phyloP scores from a whole-genome alignment of 495 filamentous ascomycete species.

The Penicillium fimorum region DNA sequence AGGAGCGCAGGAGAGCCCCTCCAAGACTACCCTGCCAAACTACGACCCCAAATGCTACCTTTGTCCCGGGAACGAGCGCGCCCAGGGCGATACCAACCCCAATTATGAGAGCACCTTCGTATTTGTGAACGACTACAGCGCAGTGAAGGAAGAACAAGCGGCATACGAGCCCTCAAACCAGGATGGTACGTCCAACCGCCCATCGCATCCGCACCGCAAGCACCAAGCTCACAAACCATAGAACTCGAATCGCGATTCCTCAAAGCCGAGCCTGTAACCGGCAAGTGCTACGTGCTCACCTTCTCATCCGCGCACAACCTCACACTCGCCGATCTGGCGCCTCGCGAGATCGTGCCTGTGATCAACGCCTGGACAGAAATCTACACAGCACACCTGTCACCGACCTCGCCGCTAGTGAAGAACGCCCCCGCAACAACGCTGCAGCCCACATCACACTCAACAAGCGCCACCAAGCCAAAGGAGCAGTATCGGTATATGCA shows the following conservation, averaged over 20 bases:
- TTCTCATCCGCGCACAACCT: constrained; percentile 88
- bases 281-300: constrained; percentile 96
- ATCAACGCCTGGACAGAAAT: constrained; percentile 86
- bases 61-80: constrained; percentile 93
- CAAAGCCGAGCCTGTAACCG: constrained; percentile 79
- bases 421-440: constrained; percentile 46
- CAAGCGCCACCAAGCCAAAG: constrained; percentile 52
- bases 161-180: constrained; percentile 56
- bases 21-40: constrained; percentile 69
- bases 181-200: constrained; percentile 40
- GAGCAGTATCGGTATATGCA: constrained; percentile 96
- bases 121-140: constrained; percentile 97
- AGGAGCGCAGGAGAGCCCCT: constrained; percentile 85
- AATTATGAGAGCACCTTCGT: constrained; percentile 84
- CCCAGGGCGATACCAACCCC: constrained; percentile 84
- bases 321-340: constrained; percentile 82
- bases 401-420: constrained; percentile 62
- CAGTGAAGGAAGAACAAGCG: constrained; percentile 89
- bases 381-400: constrained; percentile 77
- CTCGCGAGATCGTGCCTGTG: constrained; percentile 68
- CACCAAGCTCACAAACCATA: constrained; percentile 26
- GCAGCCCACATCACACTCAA: constrained; percentile 47
- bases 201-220: background rate
- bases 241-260: constrained; percentile 78
- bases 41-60: constrained; percentile 92